Percentiles rank a stretch among this genome's conserved stretches.
These are phyloP conservation scores for Thielaviopsis populi DNA, from an alignment of 2,329 filamentous ascomycete genomes.

Conservation along the genomic window DNA sequence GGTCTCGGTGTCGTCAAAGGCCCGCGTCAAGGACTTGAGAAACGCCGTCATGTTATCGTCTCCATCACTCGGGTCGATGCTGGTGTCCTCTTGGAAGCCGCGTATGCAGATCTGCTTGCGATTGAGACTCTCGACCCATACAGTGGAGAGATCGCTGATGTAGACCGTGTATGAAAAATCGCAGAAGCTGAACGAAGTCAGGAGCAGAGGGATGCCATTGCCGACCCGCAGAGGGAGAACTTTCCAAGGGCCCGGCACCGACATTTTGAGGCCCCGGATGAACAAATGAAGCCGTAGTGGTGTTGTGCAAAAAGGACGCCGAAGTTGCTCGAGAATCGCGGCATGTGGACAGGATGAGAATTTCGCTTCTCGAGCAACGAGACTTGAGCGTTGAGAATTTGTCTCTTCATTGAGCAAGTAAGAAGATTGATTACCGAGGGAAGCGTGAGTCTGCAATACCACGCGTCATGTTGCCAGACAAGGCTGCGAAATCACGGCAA, in stretches of 20 bases:
- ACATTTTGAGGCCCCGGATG: conserved; percentile 18
- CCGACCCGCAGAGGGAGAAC: conserved; percentile 31
- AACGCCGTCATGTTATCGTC: conserved; percentile 52
- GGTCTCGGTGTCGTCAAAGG: conserved; percentile 33
- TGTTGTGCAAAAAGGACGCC: not conserved
- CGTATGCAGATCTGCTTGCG: conserved; percentile 46
- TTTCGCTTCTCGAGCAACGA: not conserved
- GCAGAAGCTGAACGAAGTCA: conserved; percentile 45
- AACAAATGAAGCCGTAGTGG: not conserved
- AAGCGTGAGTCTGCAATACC: not conserved
- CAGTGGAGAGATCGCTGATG: conserved; percentile 54
- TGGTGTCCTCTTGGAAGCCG: conserved; percentile 47
- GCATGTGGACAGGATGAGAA: not conserved
- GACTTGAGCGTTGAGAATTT: not conserved
- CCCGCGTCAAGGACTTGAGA: conserved; percentile 43
- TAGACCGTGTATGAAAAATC: conserved; percentile 45
- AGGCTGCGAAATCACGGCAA: not conserved
- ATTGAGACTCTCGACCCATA: conserved; percentile 57
- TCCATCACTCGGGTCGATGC: conserved; percentile 59
- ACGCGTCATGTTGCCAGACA: not conserved
- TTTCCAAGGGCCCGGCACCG: conserved; percentile 29
- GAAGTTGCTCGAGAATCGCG: not conserved
- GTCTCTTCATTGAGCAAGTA: too few species aligned
- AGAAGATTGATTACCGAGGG: too few species aligned
- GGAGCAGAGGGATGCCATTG: conserved; percentile 39